A percentile compares a stretch with the other conserved stretches of the same genome.
phyloP scores from a whole-genome alignment of 2,329 filamentous ascomycete genomes.

The Camptophora hylomeconis region DNA sequence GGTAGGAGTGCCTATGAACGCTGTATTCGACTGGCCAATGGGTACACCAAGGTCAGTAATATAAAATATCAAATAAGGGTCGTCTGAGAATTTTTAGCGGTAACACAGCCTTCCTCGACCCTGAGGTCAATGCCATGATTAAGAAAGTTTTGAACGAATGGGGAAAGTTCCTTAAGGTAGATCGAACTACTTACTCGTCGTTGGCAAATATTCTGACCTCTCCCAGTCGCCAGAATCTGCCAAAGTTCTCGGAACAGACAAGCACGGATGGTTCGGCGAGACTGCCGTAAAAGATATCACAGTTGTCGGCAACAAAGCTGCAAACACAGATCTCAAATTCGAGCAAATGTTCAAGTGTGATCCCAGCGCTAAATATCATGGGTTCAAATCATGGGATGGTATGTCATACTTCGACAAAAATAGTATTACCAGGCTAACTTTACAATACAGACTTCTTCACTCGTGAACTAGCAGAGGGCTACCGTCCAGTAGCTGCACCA shows the following conservation, averaged over 20 bases:
- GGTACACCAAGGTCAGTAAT: too few relatives aligned
- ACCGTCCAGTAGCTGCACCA: conserved; percentile 45
- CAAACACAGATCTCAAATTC: conserved; percentile 17
- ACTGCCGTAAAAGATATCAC: conserved; percentile 25
- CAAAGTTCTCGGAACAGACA: conserved; percentile 27
- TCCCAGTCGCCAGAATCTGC: conserved; percentile 42
- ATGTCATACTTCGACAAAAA: too few relatives aligned
- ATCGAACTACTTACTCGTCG: too few relatives aligned
- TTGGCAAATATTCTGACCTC: too few relatives aligned
- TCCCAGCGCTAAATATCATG: conserved; percentile 25
- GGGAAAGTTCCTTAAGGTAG: conserved; percentile 27
- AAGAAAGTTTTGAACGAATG: conserved; percentile 40
- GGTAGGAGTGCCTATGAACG: conserved; percentile 44
- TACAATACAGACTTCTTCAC: conserved; percentile 66
- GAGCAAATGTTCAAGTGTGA: conserved; percentile 22
- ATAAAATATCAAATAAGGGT: too few relatives aligned
- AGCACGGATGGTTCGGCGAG: conserved; percentile 27
- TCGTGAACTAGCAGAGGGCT: conserved; percentile 38
- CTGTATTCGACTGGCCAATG: conserved; percentile 48
- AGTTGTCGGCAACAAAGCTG: conserved; percentile 17
- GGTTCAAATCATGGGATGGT: conserved; percentile 57
- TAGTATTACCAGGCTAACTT: too few relatives aligned
- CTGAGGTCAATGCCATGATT: conserved; percentile 38
- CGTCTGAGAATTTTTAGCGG: too few relatives aligned
- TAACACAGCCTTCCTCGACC: conserved; percentile 40